Percentiles rank a stretch among this genome's conserved stretches.
phyloP scores from a whole-genome alignment of 345 rosid species.

The Firmiana major region DNA sequence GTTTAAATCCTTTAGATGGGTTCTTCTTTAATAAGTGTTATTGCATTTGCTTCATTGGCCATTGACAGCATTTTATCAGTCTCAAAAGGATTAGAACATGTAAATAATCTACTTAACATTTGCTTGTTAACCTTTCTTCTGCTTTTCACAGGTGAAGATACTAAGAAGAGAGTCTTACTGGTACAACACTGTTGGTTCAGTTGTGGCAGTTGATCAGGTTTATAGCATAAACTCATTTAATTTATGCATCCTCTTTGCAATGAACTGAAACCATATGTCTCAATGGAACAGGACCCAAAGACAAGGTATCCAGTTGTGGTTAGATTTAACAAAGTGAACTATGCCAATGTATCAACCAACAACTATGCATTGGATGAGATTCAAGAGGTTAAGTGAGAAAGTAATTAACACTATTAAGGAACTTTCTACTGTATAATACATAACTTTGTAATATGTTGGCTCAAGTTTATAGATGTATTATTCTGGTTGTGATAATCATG shows the following conservation, averaged over 20 bases:
- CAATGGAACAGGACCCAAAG: conserved; percentile 29
- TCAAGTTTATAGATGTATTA: background rate
- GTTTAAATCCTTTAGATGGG: background rate
- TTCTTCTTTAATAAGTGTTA: background rate
- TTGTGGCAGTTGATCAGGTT: conserved; percentile 39
- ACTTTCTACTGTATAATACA: background rate
- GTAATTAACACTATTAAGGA: background rate
- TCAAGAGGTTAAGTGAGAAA: conserved; percentile 5
- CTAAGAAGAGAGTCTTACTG: conserved; percentile 33
- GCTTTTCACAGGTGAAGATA: conserved; percentile 25
- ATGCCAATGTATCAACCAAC: conserved; percentile 37
- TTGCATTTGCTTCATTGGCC: background rate
- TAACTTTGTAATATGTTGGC: background rate
- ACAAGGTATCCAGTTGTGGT: conserved; percentile 38
- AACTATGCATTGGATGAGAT: conserved; percentile 36
- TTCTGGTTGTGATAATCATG: background rate
- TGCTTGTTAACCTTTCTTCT: background rate
- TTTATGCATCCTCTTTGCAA: background rate
- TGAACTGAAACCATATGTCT: background rate
- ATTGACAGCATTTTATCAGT: background rate
- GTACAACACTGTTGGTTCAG: conserved; percentile 31
- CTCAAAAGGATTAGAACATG: background rate
- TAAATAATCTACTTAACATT: background rate
- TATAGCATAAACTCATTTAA: background rate
- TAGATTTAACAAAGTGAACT: conserved; percentile 33